Base-by-base conservation (phyloP, 768 basidiomycete species). In the Calocera viscosa region DNA sequence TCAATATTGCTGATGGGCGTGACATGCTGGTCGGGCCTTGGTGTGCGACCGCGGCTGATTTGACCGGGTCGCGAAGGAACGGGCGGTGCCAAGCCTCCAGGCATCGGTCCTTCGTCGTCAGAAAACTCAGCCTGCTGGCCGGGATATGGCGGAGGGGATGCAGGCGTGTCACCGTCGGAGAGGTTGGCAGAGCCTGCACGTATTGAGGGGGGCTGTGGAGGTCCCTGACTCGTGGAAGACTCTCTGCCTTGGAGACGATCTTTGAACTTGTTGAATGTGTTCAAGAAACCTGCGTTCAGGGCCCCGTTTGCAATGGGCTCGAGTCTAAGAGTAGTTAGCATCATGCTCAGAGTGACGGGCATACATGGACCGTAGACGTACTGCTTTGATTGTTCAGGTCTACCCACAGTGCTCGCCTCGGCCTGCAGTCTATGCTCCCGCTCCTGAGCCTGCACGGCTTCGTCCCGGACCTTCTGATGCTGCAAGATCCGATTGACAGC, bases 401-500 rank as follows among this genome's bases (percentile, higher is more conserved):
- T 26, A 10, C 30, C 30, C 53, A 26, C 26, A 16, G 26, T 32
- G 24, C 26, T 60, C 11, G 53, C 24, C 30, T 60, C 53, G 2
- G 30, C 35, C 67, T 72, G 72, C 14, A 67, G 65, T 14, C 53
- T 11, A 32, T 60, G 78, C 73, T 5, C 72, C 34, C 2, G 73
- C 72, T 63, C 74, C 72, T 73, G 78, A 0, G 82, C 80, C 12
- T 68, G 53, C 72, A 71, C 40, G 2, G 82, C 81, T 67, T 82
- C 78, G 22, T 82, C 78, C 49, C 90, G 86, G 16, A 85, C 86
- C 72, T 83, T 83, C 72, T 95, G 91, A 69, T 90, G 88, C 67
- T 87, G 86, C 67, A 97, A 78, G 67, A 98, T 95, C 35, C 94
- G 83, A 72, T 96, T 94, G 65, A 97, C 94, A 91, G 66, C 91